These are phyloP conservation scores for Penicillium coffeae DNA, from an alignment of 495 filamentous ascomycete genomes.

Conservation along the genomic window DNA sequence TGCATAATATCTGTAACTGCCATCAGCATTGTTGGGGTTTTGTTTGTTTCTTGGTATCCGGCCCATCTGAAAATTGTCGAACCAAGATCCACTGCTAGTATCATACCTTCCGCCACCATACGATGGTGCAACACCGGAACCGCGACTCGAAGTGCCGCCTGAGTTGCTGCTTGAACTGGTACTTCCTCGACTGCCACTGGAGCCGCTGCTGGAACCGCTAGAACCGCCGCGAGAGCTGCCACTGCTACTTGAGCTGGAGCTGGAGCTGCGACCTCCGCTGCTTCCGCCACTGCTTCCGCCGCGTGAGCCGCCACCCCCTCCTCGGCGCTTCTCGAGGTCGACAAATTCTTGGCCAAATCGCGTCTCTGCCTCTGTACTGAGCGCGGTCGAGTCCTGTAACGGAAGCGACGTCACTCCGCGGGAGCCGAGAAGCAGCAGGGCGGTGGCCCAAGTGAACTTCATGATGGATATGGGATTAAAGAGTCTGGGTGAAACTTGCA, in stretches of 20 bases:
- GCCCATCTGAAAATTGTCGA: not conserved
- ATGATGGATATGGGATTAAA: conserved; percentile 13
- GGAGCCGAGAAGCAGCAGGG: conserved; percentile 28
- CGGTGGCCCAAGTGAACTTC: conserved; percentile 27
- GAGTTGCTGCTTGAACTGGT: conserved; percentile 34
- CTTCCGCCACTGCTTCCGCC: conserved; percentile 13
- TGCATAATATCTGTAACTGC: conserved; percentile 69
- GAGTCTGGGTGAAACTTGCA: not conserved
- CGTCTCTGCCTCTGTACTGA: conserved; percentile 20
- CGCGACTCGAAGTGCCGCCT: conserved; percentile 58
- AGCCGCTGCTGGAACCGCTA: conserved; percentile 21
- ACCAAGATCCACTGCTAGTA: not conserved
- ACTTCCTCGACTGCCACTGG: conserved; percentile 19
- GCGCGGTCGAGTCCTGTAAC: not conserved
- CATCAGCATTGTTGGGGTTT: conserved; percentile 38
- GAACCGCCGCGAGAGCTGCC: conserved; percentile 14
- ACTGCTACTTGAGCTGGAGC: conserved; percentile 20
- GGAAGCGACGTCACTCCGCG: conserved; percentile 22
- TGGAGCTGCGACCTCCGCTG: conserved; percentile 19
- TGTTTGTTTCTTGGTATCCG: not conserved
- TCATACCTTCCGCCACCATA: conserved; percentile 20
- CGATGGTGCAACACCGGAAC: conserved; percentile 9
- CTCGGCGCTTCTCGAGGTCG: conserved; percentile 47
- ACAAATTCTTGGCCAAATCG: conserved; percentile 7
- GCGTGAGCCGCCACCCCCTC: conserved; percentile 36